phyloP scores from a whole-genome alignment of 192 early-diverging fungal species.

The Oehlia diaphana region DNA sequence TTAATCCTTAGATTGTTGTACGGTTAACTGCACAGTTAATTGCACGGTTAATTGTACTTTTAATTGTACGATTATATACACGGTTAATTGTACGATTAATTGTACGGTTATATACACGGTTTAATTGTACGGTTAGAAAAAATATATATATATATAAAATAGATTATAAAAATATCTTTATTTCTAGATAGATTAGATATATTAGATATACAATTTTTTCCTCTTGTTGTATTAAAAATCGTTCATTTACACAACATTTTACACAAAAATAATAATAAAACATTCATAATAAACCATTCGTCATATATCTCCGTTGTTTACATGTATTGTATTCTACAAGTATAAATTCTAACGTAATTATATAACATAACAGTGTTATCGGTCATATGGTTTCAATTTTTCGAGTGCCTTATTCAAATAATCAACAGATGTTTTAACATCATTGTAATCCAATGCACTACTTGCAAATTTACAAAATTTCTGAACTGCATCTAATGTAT shows the following conservation, averaged over 20 bases:
- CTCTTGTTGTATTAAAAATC: not conserved
- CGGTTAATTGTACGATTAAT: too few relatives aligned
- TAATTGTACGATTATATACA: too few relatives aligned
- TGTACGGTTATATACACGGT: too few relatives aligned
- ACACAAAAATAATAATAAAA: too few relatives aligned
- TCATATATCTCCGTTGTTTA: not conserved
- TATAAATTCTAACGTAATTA: not conserved
- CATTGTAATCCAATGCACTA: constrained; percentile 93
- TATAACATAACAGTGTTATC: not conserved
- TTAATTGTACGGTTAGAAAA: too few relatives aligned
- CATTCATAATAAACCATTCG: too few relatives aligned
- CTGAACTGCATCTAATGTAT: constrained; percentile 66
- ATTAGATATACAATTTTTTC: not conserved
- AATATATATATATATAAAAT: not conserved
- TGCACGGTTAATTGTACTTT: too few relatives aligned
- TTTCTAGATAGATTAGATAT: not conserved
- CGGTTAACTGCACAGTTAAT: constrained; percentile 41
- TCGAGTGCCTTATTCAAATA: constrained; percentile 71
- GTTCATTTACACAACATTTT: too few relatives aligned
- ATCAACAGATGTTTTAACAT: constrained; percentile 81
- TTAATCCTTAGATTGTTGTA: constrained; percentile 61
- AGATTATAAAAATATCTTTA: not conserved
- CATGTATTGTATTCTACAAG: not conserved
- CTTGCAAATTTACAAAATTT: constrained; percentile 92
- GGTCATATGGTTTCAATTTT: not conserved